Conservation (phyloP, 257 asterid species). For the Solanum tacnaense region DNA sequence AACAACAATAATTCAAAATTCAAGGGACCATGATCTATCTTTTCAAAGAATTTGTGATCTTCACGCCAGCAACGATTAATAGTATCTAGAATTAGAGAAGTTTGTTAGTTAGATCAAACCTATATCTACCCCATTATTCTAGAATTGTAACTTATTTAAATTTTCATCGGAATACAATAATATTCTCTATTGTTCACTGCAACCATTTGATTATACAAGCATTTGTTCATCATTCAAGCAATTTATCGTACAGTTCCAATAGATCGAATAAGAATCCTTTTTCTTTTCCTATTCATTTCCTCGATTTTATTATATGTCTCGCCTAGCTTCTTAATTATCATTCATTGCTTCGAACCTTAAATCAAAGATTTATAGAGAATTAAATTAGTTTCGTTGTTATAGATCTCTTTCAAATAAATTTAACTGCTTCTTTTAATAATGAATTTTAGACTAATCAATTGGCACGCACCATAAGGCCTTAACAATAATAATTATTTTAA, state of each 20-base stretch:
- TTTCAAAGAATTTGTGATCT: neutral
- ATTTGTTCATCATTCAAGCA: neutral
- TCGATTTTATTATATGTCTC: neutral
- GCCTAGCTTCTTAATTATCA: neutral
- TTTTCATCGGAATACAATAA: neutral
- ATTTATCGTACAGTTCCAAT: neutral
- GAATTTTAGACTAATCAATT: neutral
- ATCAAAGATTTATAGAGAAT: neutral
- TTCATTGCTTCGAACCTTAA: neutral
- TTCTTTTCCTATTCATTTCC: neutral
- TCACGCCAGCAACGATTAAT: neutral
- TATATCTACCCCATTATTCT: neutral
- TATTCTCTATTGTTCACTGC: neutral
- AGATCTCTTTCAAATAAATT: neutral
- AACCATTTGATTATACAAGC: neutral
- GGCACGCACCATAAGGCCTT: neutral
- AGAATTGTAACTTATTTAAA: neutral
- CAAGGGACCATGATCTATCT: neutral
- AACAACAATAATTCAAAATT: neutral
- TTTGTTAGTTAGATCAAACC: neutral
- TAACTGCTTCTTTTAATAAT: neutral
- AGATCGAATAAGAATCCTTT: neutral
- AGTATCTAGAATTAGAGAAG: neutral
- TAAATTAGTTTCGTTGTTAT: neutral
- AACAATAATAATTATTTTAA: neutral